Evolutionary conservation across 2,329 filamentous ascomycete species (phyloP).

Genomic region (Leptosphaerulina australis): DNA sequence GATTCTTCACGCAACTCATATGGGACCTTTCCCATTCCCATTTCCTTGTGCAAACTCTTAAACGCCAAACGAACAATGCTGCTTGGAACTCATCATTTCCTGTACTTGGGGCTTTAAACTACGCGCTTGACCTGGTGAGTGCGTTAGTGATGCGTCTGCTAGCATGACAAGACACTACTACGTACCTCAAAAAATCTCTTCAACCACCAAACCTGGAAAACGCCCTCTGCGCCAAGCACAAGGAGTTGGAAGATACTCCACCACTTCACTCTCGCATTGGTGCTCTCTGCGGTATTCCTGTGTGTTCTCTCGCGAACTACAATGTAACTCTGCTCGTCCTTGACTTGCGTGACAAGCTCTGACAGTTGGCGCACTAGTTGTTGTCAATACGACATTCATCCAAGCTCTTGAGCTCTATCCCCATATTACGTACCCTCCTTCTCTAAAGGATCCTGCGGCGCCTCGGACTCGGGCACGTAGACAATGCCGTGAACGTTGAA

Average conservation of each 20-base stretch:
- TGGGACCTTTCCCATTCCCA: slow-evolving; percentile 5
- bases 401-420: rapidly evolving
- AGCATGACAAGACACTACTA: background rate
- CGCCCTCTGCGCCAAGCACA: slow-evolving; percentile 85
- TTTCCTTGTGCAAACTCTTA: slow-evolving; percentile 16
- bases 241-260: slow-evolving; percentile 97
- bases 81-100: background rate
- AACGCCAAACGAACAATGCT: slow-evolving; percentile 28
- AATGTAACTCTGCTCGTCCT: slow-evolving; percentile 98
- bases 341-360: slow-evolving; percentile 87
- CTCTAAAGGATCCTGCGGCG: slow-evolving; percentile 85
- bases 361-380: slow-evolving; percentile 76
- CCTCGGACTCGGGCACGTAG: slow-evolving; percentile 89
- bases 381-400: slow-evolving; percentile 20
- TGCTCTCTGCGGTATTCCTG: slow-evolving; percentile 98
- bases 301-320: slow-evolving; percentile 93
- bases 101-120: slow-evolving; percentile 24
- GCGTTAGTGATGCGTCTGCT: slow-evolving; percentile 24
- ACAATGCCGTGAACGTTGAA: slow-evolving; percentile 99
- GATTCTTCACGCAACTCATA: background rate
- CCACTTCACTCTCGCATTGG: slow-evolving; percentile 97
- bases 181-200: slow-evolving; percentile 92
- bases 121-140: slow-evolving; percentile 41
- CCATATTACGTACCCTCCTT: slow-evolving; percentile 71
- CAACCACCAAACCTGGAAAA: slow-evolving; percentile 99